Percentiles rank a stretch among this genome's conserved stretches.
Conservation (phyloP, 306 rosid species). For the Cicer judaicum region DNA sequence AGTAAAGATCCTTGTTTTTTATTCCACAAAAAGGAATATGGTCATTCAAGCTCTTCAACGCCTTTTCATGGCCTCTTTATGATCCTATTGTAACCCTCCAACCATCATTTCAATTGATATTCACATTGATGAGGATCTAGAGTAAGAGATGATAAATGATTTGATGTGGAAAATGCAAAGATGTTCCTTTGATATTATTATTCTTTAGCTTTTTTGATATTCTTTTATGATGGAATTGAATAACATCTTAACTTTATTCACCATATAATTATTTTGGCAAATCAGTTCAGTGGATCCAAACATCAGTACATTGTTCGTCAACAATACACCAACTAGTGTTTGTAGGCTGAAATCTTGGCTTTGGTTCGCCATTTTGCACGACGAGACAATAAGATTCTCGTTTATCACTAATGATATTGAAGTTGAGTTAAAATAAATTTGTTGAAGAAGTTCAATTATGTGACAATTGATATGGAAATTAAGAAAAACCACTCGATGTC, state of each 20-base stretch:
- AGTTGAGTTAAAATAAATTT: slow-evolving; percentile 60
- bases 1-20: slow-evolving; percentile 88
- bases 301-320: slow-evolving; percentile 77
- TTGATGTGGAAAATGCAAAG: too few species aligned
- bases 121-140: too few species aligned
- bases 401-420: slow-evolving; percentile 71
- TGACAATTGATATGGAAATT: slow-evolving; percentile 72
- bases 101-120: slow-evolving; percentile 44
- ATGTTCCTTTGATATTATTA: too few species aligned
- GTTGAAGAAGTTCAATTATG: slow-evolving; percentile 71
- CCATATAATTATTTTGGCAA: slow-evolving; percentile 71
- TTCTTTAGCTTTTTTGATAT: too few species aligned
- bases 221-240: slow-evolving; percentile 49
- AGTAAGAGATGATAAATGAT: too few species aligned
- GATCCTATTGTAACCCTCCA: slow-evolving; percentile 75
- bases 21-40: slow-evolving; percentile 88
- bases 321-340: slow-evolving; percentile 75
- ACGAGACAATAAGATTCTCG: slow-evolving; percentile 51
- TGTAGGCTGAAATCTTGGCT: slow-evolving; percentile 66
- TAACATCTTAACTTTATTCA: slow-evolving; percentile 67
- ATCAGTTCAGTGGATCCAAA: slow-evolving; percentile 75
- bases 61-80: slow-evolving; percentile 85
- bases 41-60: slow-evolving; percentile 86
- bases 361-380: slow-evolving; percentile 75
- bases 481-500: slow-evolving; percentile 96